Percentiles rank a stretch among this genome's conserved stretches.
These are phyloP conservation scores for Fusarium continuum DNA, from an alignment of 2,329 filamentous ascomycete species.

Conservation along the genomic window DNA sequence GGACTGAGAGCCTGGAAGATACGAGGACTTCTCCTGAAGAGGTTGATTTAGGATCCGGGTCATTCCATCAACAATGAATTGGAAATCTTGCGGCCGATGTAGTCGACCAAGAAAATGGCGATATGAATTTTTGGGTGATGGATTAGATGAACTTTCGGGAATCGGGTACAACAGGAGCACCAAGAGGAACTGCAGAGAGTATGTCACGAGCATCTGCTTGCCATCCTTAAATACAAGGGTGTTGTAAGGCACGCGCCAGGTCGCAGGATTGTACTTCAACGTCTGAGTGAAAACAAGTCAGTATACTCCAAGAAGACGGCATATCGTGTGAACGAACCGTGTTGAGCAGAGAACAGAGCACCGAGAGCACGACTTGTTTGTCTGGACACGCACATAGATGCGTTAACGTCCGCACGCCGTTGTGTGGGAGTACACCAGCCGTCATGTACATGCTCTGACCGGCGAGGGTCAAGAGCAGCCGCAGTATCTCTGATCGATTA, in stretches of 20 bases:
- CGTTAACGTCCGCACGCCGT: constrained; percentile 84
- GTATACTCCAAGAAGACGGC: neutral
- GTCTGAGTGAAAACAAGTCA: constrained; percentile 62
- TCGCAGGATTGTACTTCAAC: constrained; percentile 93
- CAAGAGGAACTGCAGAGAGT: constrained; percentile 90
- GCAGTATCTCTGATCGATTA: constrained; percentile 89
- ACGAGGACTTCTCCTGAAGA: constrained; percentile 86
- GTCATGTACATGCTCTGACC: constrained; percentile 95
- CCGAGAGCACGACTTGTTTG: constrained; percentile 89
- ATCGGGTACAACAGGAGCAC: constrained; percentile 87
- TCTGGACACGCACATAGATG: constrained; percentile 89
- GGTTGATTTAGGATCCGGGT: constrained; percentile 91
- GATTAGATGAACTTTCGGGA: constrained; percentile 73
- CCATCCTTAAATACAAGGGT: constrained; percentile 91
- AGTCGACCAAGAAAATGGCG: constrained; percentile 90
- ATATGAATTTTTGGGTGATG: constrained; percentile 86
- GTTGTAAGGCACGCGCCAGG: constrained; percentile 94
- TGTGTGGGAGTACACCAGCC: constrained; percentile 79
- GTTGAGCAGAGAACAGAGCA: constrained; percentile 92
- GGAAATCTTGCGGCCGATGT: constrained; percentile 94
- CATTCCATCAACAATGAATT: constrained; percentile 96
- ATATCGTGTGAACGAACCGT: constrained; percentile 67
- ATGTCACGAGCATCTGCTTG: constrained; percentile 89
- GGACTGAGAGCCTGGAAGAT: constrained; percentile 84
- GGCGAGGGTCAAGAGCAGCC: constrained; percentile 83